Conservation (phyloP, 306 rosid species). For the Vicia sativa region DNA sequence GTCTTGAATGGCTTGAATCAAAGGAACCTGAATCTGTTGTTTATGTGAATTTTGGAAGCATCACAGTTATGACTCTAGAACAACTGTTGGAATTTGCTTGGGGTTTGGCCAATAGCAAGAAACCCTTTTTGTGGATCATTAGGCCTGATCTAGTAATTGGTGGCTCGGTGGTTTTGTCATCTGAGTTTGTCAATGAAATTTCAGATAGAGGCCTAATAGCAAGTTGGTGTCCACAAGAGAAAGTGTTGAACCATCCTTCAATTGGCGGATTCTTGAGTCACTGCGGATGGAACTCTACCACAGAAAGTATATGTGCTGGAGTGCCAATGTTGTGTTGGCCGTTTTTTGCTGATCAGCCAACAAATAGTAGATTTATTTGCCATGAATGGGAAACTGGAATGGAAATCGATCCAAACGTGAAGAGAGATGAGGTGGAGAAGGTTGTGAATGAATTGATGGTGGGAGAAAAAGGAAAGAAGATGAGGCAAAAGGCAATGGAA, state of each 20-base stretch:
- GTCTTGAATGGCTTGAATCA: constrained; percentile 34
- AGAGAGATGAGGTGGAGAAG: constrained; percentile 32
- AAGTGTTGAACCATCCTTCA: constrained; percentile 34
- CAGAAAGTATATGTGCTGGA: constrained; percentile 35
- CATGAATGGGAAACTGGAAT: constrained; percentile 35
- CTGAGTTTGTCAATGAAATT: constrained; percentile 27
- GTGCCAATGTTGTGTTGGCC: constrained; percentile 43
- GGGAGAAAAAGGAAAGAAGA: constrained; percentile 35
- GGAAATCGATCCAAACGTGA: constrained; percentile 15
- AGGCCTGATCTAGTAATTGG: constrained; percentile 35
- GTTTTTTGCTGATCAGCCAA: constrained; percentile 18
- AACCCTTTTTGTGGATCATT: constrained; percentile 31
- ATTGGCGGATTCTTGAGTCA: constrained; percentile 40
- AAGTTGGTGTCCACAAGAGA: constrained; percentile 38
- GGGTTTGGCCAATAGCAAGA: constrained; percentile 35
- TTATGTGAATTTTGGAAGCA: constrained; percentile 38
- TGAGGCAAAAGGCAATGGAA: constrained; percentile 17
- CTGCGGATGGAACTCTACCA: constrained; percentile 39
- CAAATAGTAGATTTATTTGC: constrained; percentile 32
- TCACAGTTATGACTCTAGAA: constrained; percentile 5
- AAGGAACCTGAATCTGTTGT: constrained; percentile 9
- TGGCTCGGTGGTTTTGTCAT: neutral
- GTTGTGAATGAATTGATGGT: constrained; percentile 31
- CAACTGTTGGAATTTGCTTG: constrained; percentile 32
- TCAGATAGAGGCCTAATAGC: constrained; percentile 35